A percentile compares a stretch with the other conserved stretches of the same genome.
These are phyloP conservation scores for Boletus coccyginus DNA, from an alignment of 768 basidiomycete genomes.

Conservation along the genomic window DNA sequence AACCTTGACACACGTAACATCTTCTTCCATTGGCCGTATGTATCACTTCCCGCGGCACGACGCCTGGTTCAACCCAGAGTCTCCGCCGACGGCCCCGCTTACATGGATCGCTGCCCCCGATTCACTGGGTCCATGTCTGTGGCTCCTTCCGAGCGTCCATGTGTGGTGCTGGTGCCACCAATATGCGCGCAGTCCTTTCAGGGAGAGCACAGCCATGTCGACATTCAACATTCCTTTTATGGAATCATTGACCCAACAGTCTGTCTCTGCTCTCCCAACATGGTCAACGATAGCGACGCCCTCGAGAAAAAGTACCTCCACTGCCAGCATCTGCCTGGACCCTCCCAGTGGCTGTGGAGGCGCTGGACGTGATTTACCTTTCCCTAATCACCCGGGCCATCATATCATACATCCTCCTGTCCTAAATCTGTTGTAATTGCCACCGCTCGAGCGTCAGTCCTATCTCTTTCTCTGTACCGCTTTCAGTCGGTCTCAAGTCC, in stretches of 20 bases:
- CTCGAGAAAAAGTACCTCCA: not conserved
- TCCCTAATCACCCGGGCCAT: constrained; percentile 1
- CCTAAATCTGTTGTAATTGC: not conserved
- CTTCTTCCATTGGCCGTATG: constrained; percentile 22
- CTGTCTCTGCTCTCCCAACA: constrained; percentile 12
- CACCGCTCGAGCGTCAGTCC: not conserved
- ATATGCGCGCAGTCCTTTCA: constrained; percentile 1
- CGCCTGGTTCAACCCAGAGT: constrained; percentile 2
- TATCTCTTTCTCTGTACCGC: constrained; percentile 3
- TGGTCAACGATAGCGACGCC: not conserved
- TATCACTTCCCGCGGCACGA: constrained; percentile 32
- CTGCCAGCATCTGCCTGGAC: not conserved
- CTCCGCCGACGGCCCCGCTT: constrained; percentile 34
- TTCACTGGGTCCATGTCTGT: constrained; percentile 2
- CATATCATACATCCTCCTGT: not conserved
- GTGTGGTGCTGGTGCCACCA: not conserved
- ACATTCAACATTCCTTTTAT: constrained; percentile 29
- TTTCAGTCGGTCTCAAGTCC: constrained; percentile 1
- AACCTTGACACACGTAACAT: constrained; percentile 29
- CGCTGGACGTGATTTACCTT: constrained; percentile 25
- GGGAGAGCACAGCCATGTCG: constrained; percentile 3
- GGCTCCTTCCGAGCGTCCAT: constrained; percentile 16
- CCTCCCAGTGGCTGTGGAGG: constrained; percentile 20
- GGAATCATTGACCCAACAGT: constrained; percentile 22
- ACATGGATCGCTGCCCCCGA: constrained; percentile 11